phyloP scores from a whole-genome alignment of 208 protist species.

The Trypanosoma avium region DNA sequence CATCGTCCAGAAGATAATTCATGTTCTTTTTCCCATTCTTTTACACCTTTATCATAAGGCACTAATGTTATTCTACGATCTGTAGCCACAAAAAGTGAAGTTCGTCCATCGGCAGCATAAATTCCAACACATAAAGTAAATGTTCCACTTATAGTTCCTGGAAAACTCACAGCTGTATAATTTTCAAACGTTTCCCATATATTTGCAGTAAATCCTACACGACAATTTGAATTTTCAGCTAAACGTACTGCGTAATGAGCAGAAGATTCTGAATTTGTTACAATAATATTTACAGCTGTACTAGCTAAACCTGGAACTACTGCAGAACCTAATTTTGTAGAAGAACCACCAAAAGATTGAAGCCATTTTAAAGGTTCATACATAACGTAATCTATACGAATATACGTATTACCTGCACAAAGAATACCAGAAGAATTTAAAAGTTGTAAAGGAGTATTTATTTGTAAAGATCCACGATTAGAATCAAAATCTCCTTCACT shows the following conservation, averaged over 20 bases:
- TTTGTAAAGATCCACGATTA: conserved; percentile 28
- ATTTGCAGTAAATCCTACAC: conserved; percentile 27
- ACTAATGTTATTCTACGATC: conserved; percentile 1
- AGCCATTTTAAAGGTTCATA: conserved; percentile 41
- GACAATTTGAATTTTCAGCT: conserved; percentile 35
- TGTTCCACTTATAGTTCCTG: not conserved
- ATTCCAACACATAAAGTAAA: conserved; percentile 20
- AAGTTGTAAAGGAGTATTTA: conserved; percentile 38
- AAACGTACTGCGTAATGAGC: conserved; percentile 37
- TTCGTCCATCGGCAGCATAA: conserved; percentile 1
- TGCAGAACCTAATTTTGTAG: not conserved
- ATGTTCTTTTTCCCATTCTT: conserved; percentile 8
- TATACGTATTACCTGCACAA: conserved; percentile 43
- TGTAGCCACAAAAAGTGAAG: conserved; percentile 14
- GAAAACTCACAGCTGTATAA: not conserved
- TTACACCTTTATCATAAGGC: conserved; percentile 3
- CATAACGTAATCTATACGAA: conserved; percentile 62
- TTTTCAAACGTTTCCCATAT: not conserved
- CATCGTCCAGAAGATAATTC: not conserved
- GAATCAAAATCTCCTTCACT: conserved; percentile 23
- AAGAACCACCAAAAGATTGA: conserved; percentile 29
- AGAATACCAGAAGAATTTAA: conserved; percentile 43
- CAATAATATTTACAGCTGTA: not conserved
- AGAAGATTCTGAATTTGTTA: conserved; percentile 9
- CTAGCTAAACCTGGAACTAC: conserved; percentile 8